phyloP scores from a whole-genome alignment of 768 basidiomycete species.

The Psilocybe sp. region DNA sequence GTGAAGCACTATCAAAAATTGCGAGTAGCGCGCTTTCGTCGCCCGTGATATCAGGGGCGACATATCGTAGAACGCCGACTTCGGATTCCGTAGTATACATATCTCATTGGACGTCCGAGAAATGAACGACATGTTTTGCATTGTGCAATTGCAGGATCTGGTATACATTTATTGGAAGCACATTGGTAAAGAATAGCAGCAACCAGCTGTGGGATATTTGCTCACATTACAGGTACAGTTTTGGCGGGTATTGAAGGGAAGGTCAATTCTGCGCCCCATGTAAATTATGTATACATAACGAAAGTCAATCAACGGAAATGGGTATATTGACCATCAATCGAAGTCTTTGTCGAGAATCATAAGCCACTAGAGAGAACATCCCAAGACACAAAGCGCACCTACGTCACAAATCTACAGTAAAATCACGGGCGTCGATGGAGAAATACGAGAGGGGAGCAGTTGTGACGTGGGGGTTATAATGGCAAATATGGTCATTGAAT shows the following conservation, averaged over 20 bases:
- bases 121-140: conserved; percentile 70
- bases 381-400: neutral
- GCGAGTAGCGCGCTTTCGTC: no score
- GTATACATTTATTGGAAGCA: conserved; percentile 60
- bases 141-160: conserved; percentile 77
- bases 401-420: conserved; percentile 3
- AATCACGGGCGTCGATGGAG: neutral
- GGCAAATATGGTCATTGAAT: neutral
- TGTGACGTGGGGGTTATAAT: no score
- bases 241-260: no score
- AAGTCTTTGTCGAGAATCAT: conserved; percentile 1
- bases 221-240: conserved; percentile 63
- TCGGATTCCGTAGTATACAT: conserved; percentile 60
- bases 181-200: neutral
- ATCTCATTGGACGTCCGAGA: conserved; percentile 72
- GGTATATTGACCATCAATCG: neutral
- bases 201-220: conserved; percentile 1
- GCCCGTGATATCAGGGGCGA: no score
- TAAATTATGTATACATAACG: no score
- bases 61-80: conserved; percentile 47
- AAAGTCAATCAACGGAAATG: no score
- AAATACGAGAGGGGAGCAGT: neutral
- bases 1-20: no score
- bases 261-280: no score
- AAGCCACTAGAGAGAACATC: neutral